Evolutionary conservation across 257 asterid genomes (phyloP).

Genomic region (Nicotiana tabacum): DNA sequence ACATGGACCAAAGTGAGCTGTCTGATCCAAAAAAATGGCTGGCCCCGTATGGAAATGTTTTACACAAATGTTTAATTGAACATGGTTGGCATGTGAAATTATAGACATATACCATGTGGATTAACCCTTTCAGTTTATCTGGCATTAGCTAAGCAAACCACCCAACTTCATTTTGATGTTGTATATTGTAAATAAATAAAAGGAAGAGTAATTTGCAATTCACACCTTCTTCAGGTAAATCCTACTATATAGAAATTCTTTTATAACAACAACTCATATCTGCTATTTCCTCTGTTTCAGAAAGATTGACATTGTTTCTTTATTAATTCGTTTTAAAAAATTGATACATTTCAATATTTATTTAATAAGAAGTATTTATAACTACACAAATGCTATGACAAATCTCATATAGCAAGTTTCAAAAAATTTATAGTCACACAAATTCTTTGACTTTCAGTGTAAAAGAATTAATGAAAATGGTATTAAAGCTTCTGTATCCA

Average conservation of each 20-base stretch:
- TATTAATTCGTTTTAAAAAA: too few relatives aligned
- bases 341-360: too few relatives aligned
- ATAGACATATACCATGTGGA: conserved; percentile 36
- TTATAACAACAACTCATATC: too few relatives aligned
- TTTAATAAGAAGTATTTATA: too few relatives aligned
- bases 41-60: conserved; percentile 40
- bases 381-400: fast-evolving
- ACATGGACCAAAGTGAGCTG: conserved; percentile 39
- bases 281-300: too few relatives aligned
- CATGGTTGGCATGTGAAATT: conserved; percentile 63
- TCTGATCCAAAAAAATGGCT: conserved; percentile 22
- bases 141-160: conserved; percentile 31
- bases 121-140: conserved; percentile 35
- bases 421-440: too few relatives aligned
- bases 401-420: too few relatives aligned
- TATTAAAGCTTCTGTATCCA: background rate
- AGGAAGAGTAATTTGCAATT: background rate
- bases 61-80: conserved; percentile 53
- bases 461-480: conserved; percentile 26
- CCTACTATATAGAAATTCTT: conserved; percentile 5
- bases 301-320: too few relatives aligned
- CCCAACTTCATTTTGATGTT: conserved; percentile 16
- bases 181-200: too few relatives aligned
- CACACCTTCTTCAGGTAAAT: conserved; percentile 18
- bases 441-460: background rate